These are phyloP conservation scores for Barnettozyma californica DNA, from an alignment of 805 yeast species.

Conservation along the genomic window DNA sequence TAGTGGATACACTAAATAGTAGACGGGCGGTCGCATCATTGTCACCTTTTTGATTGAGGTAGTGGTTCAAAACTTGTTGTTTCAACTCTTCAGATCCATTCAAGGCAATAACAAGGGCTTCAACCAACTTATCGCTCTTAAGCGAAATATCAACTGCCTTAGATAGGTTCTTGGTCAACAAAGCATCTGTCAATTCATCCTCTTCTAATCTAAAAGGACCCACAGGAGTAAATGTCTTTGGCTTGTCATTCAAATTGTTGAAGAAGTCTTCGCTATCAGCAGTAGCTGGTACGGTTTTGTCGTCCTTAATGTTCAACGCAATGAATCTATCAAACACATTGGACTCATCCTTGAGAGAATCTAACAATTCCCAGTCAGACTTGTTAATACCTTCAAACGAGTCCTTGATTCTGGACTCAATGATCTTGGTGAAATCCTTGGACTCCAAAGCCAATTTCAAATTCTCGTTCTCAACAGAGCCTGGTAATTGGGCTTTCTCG, in stretches of 20 bases:
- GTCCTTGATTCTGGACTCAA: slow-evolving; percentile 46
- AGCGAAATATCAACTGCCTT: slow-evolving; percentile 67
- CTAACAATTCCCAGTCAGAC: slow-evolving; percentile 63
- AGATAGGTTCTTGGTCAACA: slow-evolving; percentile 58
- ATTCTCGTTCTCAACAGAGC: slow-evolving; percentile 32
- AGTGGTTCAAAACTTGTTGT: slow-evolving; percentile 64
- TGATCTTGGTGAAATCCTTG: slow-evolving; percentile 48
- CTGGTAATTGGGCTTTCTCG: slow-evolving; percentile 33
- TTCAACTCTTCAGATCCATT: slow-evolving; percentile 59
- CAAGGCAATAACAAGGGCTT: slow-evolving; percentile 78
- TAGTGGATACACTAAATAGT: slow-evolving; percentile 56
- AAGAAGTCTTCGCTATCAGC: slow-evolving; percentile 33
- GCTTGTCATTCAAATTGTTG: slow-evolving; percentile 28
- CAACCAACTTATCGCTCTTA: slow-evolving; percentile 56
- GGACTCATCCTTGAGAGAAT: slow-evolving; percentile 48
- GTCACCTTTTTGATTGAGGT: slow-evolving; percentile 52
- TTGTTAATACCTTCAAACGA: slow-evolving; percentile 36
- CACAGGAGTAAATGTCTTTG: slow-evolving; percentile 35
- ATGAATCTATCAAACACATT: slow-evolving; percentile 44
- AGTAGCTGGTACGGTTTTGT: slow-evolving; percentile 21
- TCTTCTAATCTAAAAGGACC: slow-evolving; percentile 48
- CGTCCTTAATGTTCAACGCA: slow-evolving; percentile 29
- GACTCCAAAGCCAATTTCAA: slow-evolving; percentile 54
- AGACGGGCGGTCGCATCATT: slow-evolving; percentile 60
- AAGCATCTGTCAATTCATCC: slow-evolving; percentile 37